Evolutionary conservation across 2,329 filamentous ascomycete species (phyloP), one percentile per base, ranked within the genome.

Genomic region (Lasiodiplodia hormozganensis): DNA sequence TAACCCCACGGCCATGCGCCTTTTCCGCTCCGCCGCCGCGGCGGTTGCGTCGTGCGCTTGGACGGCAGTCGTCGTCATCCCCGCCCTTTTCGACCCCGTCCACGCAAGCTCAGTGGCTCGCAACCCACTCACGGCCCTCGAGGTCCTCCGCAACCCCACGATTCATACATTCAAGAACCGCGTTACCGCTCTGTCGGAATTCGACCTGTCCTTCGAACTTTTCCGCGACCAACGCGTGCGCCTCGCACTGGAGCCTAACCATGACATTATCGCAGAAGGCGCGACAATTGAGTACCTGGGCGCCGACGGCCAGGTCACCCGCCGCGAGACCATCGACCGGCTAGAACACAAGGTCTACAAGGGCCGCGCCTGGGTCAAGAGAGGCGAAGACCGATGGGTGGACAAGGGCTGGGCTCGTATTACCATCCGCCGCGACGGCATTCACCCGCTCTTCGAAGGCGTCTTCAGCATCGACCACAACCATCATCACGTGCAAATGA

Each of bases 371-470:
- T 96, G 91, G 83, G 80, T 94, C 57, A 86, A 89, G 70, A 58
- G 28, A 25, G 54, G 65, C 18, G 53, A 56, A 14, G 84, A 86
- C 10, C 87, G 88, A 72, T 98, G 94, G 93, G 88, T 88, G 67
- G 89, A 90, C 71, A 91, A 90, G 18, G 96, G 96, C 54, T 97
- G 93, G 92, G 93, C 95, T 53, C 87, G 96, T 69, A 89, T 98
- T 70, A 88, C 90, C 58, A 84, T 99, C 12, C 86, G 88, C 73
- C 85, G 85, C 71, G 96, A 99, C 81, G 96, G 96, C 2, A 79
- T 84, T 52, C 77, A 87, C 18, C 96, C 96, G 25, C 80, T 97
- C 36, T 99, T 99, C 73, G 93, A 97, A 79, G 96, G 96, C 65
- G 91, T 91, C 2, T 97, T 98, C 78, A 89, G 90, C 40, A 82